Evolutionary conservation across 352 stramenopile species (phyloP).

Genomic region (Globisporangium perplexum): DNA sequence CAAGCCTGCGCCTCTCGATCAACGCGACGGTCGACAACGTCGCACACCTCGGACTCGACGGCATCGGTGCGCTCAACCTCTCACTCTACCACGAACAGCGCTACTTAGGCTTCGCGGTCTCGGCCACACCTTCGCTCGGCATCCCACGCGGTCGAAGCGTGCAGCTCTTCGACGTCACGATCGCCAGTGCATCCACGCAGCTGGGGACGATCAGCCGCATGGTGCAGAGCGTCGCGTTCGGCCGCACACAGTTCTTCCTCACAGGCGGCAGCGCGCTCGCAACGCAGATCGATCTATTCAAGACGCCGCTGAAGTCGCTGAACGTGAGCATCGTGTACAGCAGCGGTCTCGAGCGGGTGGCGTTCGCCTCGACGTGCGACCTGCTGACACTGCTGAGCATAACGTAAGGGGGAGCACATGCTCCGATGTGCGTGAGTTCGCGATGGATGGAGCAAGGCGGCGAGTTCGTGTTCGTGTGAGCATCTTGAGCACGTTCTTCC

Average conservation of each 20-base stretch:
- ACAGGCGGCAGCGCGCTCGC: too few relatives aligned
- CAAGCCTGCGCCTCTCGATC: conserved; percentile 37
- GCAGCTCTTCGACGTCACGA: conserved; percentile 43
- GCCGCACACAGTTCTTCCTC: conserved; percentile 47
- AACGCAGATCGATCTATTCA: too few relatives aligned
- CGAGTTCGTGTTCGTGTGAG: too few relatives aligned
- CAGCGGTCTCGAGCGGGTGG: too few relatives aligned
- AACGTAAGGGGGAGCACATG: too few relatives aligned
- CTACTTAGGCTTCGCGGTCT: conserved; percentile 60
- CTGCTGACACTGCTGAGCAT: too few relatives aligned
- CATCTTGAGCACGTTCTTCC: too few relatives aligned
- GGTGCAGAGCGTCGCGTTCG: conserved; percentile 28
- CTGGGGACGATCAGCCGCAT: conserved; percentile 27
- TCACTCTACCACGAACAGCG: conserved; percentile 55
- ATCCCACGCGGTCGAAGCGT: conserved; percentile 44
- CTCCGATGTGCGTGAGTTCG: too few relatives aligned
- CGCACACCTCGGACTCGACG: conserved; percentile 6
- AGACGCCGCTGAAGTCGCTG: too few relatives aligned
- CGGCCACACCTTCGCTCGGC: conserved; percentile 29
- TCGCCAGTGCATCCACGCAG: conserved; percentile 22
- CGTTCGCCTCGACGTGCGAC: too few relatives aligned
- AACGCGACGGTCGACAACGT: conserved; percentile 44
- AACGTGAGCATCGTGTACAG: too few relatives aligned
- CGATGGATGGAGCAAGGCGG: too few relatives aligned
- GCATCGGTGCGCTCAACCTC: conserved; percentile 63